Percentiles rank a stretch among this genome's conserved stretches.
phyloP scores from a whole-genome alignment of 73 alveolate genomes.

The Paramecium tetraurelia region DNA sequence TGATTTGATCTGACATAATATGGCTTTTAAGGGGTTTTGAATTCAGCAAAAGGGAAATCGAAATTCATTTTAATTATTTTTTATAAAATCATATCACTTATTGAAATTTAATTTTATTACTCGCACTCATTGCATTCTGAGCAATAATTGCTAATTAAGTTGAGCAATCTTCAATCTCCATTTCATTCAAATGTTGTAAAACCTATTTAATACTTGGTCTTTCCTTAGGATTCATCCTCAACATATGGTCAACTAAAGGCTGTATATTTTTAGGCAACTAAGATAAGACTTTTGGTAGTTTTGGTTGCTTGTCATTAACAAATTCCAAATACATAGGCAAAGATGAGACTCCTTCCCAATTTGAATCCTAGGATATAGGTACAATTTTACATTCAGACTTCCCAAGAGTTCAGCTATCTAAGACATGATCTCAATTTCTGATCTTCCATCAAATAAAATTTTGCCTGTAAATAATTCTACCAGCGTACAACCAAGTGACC shows the following conservation, averaged over 20 bases:
- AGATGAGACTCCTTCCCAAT: conserved; percentile 72
- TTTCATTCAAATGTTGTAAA: not conserved
- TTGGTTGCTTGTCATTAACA: not conserved
- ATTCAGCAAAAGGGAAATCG: not conserved
- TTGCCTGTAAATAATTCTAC: conserved; percentile 27
- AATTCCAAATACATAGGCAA: conserved; percentile 73
- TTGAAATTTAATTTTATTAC: not conserved
- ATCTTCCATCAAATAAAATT: conserved; percentile 29
- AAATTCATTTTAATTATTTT: not conserved
- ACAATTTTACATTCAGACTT: conserved; percentile 58
- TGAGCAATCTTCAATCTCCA: not conserved
- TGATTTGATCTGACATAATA: not conserved
- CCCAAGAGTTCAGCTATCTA: conserved; percentile 52
- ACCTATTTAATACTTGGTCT: conserved; percentile 15
- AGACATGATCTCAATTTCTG: conserved; percentile 39
- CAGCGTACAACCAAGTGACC: conserved; percentile 67
- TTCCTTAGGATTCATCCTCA: conserved; percentile 67
- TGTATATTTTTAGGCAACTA: conserved; percentile 33
- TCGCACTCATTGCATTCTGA: conserved; percentile 8
- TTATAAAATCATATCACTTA: not conserved
- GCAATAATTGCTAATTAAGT: not conserved
- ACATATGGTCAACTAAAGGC: conserved; percentile 59
- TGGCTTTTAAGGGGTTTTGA: not conserved
- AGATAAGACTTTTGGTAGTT: conserved; percentile 51
- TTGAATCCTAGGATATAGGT: conserved; percentile 47